phyloP scores from a whole-genome alignment of 768 basidiomycete species.

The Mycena olivaceomarginata region DNA sequence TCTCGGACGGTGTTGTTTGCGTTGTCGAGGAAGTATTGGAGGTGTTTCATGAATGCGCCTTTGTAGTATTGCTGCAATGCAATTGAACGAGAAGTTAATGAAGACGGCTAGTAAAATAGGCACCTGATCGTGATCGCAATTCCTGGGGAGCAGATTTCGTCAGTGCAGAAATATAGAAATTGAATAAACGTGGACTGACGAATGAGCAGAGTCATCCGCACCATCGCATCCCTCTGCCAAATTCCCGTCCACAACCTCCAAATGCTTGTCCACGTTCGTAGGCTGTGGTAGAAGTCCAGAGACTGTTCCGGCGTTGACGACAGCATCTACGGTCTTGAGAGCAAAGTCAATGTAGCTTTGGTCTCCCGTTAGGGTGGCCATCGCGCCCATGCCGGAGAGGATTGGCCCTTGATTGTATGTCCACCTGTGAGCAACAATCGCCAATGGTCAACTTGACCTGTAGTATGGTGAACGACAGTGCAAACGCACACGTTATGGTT shows the following conservation, averaged over 20 bases:
- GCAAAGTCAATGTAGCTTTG: conserved; percentile 27
- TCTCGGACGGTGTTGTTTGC: conserved; percentile 27
- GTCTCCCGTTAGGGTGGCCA: conserved; percentile 18
- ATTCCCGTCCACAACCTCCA: conserved; percentile 26
- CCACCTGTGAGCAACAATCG: conserved; percentile 14
- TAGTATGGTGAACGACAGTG: background rate
- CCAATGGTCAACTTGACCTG: conserved; percentile 3
- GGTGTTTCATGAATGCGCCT: conserved; percentile 30
- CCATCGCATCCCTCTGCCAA: conserved; percentile 29
- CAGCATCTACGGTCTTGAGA: conserved; percentile 22
- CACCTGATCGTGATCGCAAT: conserved; percentile 9
- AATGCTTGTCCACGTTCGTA: background rate
- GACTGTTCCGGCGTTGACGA: conserved; percentile 9
- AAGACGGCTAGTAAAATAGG: background rate
- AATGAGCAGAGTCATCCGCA: background rate
- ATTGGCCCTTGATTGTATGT: conserved; percentile 33
- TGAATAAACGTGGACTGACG: conserved; percentile 2
- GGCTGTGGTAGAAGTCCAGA: conserved; percentile 20
- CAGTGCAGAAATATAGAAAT: background rate
- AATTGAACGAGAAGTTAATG: background rate
- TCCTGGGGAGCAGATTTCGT: conserved; percentile 7
- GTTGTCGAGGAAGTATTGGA: conserved; percentile 28
- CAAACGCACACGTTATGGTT: conserved; percentile 10
- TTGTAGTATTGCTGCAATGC: conserved; percentile 19
- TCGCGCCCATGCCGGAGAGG: conserved; percentile 29